phyloP scores from a whole-genome alignment of 441 rosid species.

The Syzygium syzygioides region DNA sequence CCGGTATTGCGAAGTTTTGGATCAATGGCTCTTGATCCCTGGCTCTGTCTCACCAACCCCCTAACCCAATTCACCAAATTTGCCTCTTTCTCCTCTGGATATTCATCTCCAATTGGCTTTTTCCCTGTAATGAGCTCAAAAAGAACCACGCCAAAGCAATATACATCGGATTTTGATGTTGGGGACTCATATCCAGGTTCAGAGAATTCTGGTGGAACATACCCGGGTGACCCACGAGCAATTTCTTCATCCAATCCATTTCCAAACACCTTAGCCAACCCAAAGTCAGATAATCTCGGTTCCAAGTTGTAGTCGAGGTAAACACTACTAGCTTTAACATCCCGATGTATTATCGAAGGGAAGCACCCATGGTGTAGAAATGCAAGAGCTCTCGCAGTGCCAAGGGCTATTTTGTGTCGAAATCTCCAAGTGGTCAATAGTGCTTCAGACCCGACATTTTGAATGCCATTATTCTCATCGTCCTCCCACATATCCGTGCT shows the following conservation, averaged over 20 bases:
- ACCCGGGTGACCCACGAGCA: constrained; percentile 68
- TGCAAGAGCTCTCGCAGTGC: constrained; percentile 86
- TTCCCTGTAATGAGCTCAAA: constrained; percentile 83
- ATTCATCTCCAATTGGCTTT: constrained; percentile 64
- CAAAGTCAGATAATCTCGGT: constrained; percentile 86
- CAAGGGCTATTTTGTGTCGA: constrained; percentile 82
- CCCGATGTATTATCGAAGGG: constrained; percentile 79
- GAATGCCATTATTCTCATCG: constrained; percentile 47
- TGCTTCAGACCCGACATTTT: constrained; percentile 56
- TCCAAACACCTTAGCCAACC: constrained; percentile 80
- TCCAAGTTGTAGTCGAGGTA: constrained; percentile 77
- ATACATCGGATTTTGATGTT: constrained; percentile 80
- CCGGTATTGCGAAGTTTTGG: constrained; percentile 65
- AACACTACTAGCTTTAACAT: constrained; percentile 86
- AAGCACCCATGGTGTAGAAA: constrained; percentile 95
- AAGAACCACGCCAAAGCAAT: constrained; percentile 84
- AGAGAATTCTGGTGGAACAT: constrained; percentile 75
- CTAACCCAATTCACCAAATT: constrained; percentile 73
- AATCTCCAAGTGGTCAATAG: constrained; percentile 66
- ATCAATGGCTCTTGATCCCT: constrained; percentile 58
- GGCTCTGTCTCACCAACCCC: constrained; percentile 57
- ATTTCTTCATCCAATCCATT: constrained; percentile 68
- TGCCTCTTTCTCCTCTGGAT: constrained; percentile 52
- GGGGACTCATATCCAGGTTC: constrained; percentile 43
- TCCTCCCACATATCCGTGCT: constrained; percentile 88